Evolutionary conservation across 306 rosid genomes (phyloP).

Genomic region (Geum urbanum): DNA sequence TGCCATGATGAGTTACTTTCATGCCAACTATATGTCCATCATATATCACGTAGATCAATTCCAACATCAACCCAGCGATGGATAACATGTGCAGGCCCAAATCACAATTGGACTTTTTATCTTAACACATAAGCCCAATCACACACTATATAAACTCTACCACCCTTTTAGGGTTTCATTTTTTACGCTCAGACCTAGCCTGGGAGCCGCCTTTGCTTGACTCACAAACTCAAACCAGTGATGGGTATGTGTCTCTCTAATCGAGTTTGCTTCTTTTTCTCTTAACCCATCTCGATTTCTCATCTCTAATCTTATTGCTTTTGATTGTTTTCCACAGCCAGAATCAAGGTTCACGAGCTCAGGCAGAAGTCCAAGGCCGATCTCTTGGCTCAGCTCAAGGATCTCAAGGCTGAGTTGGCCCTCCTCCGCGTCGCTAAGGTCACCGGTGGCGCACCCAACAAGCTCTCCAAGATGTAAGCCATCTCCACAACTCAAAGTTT

Average conservation of each 20-base stretch:
- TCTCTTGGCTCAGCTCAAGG: slow-evolving; percentile 75
- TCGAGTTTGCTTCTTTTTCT: background rate
- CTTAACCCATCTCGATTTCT: background rate
- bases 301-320: background rate
- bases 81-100: too few species aligned
- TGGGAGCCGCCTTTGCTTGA: too few species aligned
- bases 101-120: too few species aligned
- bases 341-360: slow-evolving; percentile 93
- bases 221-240: too few species aligned
- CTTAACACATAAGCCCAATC: too few species aligned
- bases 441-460: slow-evolving; percentile 97
- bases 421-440: slow-evolving; percentile 96
- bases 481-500: background rate
- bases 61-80: too few species aligned
- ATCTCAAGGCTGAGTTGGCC: slow-evolving; percentile 91
- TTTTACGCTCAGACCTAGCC: too few species aligned
- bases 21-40: too few species aligned
- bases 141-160: too few species aligned
- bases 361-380: slow-evolving; percentile 79
- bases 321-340: slow-evolving; percentile 42
- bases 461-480: slow-evolving; percentile 87
- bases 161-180: too few species aligned
- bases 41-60: too few species aligned
- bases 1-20: too few species aligned
- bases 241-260: background rate